A percentile compares a stretch with the other conserved stretches of the same genome.
phyloP scores from a whole-genome alignment of 225 moss, liverwort and hornwort genomes.

The Rhytidiadelphus loreus region DNA sequence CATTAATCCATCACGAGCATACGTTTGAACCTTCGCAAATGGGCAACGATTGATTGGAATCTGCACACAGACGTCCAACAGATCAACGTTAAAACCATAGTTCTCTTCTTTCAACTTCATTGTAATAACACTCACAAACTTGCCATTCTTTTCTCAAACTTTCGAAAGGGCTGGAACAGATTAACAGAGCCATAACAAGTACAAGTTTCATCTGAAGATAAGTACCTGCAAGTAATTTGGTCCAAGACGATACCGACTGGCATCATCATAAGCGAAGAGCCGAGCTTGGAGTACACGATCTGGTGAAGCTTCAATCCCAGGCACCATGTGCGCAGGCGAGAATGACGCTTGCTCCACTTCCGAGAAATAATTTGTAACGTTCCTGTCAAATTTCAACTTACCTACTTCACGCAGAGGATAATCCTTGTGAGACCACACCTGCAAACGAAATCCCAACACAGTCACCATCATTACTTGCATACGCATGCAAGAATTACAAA shows the following conservation, averaged over 20 bases:
- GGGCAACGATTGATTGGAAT: slow-evolving; percentile 23
- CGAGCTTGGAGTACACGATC: slow-evolving; percentile 71
- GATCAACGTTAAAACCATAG: neutral
- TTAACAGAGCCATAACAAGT: no score
- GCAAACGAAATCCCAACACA: neutral
- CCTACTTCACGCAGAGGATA: slow-evolving; percentile 81
- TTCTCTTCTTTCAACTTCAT: no score
- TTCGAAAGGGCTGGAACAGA: no score
- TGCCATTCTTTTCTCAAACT: no score
- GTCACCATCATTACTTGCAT: neutral
- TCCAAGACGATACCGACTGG: slow-evolving; percentile 21
- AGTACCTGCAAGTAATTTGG: slow-evolving; percentile 11
- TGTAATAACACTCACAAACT: neutral
- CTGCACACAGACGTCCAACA: neutral
- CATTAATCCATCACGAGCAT: slow-evolving; percentile 14
- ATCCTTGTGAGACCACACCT: slow-evolving; percentile 33
- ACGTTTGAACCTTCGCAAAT: slow-evolving; percentile 28
- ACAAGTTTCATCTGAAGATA: no score
- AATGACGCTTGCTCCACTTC: slow-evolving; percentile 74
- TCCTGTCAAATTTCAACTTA: slow-evolving; percentile 44
- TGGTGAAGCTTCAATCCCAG: slow-evolving; percentile 77
- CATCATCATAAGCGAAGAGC: slow-evolving; percentile 38
- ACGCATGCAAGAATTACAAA: no score
- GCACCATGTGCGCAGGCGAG: slow-evolving; percentile 63
- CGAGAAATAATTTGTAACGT: slow-evolving; percentile 51